Conservation (phyloP, 805 yeast species). For the Lipomyces oligophaga region DNA sequence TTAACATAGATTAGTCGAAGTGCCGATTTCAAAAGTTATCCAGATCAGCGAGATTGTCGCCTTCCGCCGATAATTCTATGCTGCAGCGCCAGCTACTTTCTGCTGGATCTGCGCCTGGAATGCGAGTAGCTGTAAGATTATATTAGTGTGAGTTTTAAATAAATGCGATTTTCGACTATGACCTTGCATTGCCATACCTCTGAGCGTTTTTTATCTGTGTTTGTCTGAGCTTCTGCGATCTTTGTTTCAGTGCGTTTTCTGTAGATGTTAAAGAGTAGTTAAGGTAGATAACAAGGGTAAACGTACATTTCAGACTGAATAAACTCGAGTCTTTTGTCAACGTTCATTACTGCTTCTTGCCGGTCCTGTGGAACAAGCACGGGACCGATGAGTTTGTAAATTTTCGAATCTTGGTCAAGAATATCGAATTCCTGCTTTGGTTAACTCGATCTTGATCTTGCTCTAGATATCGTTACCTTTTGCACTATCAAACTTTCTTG, state of each 20-base stretch:
- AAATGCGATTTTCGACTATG: neutral
- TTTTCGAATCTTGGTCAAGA: conserved; percentile 64
- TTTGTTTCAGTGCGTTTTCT: conserved; percentile 64
- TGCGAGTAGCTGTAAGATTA: conserved; percentile 12
- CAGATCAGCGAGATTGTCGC: conserved; percentile 22
- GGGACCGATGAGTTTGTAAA: conserved; percentile 89
- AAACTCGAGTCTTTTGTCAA: conserved; percentile 83
- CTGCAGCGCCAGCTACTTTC: neutral
- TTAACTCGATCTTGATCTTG: neutral
- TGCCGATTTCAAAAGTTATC: conserved; percentile 8
- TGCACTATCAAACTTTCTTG: conserved; percentile 91
- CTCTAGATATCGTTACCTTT: conserved; percentile 36
- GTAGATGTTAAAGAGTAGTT: neutral
- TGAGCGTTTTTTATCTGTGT: conserved; percentile 57
- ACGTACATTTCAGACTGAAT: conserved; percentile 71
- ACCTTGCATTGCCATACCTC: too few relatives aligned
- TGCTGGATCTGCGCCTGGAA: conserved; percentile 23
- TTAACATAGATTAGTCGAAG: conserved; percentile 2
- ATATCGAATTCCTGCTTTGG: conserved; percentile 56
- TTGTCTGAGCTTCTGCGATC: conserved; percentile 53
- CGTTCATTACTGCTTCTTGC: conserved; percentile 76
- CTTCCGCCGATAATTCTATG: neutral
- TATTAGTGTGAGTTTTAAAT: neutral
- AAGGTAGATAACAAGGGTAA: neutral
- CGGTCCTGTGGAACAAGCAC: conserved; percentile 86